Conservation (phyloP, 257 asterid genomes). For the Ocimum tenuiflorum region DNA sequence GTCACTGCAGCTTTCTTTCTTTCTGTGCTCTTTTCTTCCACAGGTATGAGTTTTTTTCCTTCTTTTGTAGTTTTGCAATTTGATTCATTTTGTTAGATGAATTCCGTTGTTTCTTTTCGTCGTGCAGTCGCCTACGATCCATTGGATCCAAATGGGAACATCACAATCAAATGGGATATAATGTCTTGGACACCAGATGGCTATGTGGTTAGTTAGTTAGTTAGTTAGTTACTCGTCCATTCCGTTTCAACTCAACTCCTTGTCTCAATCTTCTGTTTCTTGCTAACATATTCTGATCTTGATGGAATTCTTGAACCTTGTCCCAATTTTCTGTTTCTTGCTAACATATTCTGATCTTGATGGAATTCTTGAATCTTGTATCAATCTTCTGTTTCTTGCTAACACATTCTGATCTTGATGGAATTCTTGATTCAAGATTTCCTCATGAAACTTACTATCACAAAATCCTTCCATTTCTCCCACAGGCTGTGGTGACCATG, state of each 20-base stretch:
- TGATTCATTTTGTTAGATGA: not conserved
- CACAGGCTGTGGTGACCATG: constrained; percentile 58
- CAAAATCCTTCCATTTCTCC: not conserved
- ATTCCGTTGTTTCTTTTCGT: not conserved
- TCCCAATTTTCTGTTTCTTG: not conserved
- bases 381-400: not conserved
- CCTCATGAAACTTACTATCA: no score
- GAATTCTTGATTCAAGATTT: not conserved
- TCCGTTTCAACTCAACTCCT: not conserved
- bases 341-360: not conserved
- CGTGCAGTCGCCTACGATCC: constrained; percentile 77
- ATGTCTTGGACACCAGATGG: constrained; percentile 96
- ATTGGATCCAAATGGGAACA: constrained; percentile 83
- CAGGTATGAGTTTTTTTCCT: no score
- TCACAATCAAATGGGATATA: constrained; percentile 91
- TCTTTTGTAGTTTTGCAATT: no score
- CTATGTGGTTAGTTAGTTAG: constrained; percentile 70
- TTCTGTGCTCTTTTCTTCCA: constrained; percentile 29
- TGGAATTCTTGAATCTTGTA: not conserved
- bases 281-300: not conserved
- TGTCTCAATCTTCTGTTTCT: not conserved
- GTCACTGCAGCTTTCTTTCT: constrained; percentile 24
- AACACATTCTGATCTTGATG: not conserved
- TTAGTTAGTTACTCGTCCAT: not conserved
- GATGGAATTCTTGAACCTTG: not conserved